Conservation (phyloP, 345 rosid species). For the Streptanthus diversifolius region DNA sequence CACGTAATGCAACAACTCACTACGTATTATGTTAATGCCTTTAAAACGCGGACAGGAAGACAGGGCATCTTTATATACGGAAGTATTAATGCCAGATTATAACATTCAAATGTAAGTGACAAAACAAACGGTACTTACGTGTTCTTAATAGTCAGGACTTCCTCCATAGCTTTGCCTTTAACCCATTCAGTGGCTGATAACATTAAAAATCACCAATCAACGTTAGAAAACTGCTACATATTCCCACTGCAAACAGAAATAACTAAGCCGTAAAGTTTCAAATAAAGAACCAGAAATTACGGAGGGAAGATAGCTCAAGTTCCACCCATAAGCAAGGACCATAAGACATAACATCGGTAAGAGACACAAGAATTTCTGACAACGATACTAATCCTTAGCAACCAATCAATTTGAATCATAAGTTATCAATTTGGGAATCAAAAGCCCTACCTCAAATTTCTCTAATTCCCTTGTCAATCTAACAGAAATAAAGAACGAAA, state of each 20-base stretch:
- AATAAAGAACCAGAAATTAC: neutral
- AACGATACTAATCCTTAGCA: too few species aligned
- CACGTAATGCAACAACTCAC: neutral
- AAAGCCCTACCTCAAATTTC: neutral
- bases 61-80: neutral
- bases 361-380: too few species aligned
- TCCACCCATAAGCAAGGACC: neutral
- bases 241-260: neutral
- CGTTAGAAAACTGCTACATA: neutral
- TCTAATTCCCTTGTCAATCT: neutral
- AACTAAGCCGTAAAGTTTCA: neutral
- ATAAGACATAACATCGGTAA: neutral
- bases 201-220: neutral
- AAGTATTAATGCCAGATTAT: neutral
- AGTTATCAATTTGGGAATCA: too few species aligned
- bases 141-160: constrained; percentile 83
- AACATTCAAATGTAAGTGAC: neutral
- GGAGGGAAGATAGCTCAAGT: neutral
- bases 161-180: constrained; percentile 92
- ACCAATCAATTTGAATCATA: too few species aligned
- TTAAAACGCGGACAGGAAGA: neutral
- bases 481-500: too few species aligned
- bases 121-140: constrained; percentile 51
- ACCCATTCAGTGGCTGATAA: constrained; percentile 93
- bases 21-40: neutral